A percentile compares a stretch with the other conserved stretches of the same genome.
Conservation (phyloP, 176 grass and related monocot genomes). For the Oryza punctata region DNA sequence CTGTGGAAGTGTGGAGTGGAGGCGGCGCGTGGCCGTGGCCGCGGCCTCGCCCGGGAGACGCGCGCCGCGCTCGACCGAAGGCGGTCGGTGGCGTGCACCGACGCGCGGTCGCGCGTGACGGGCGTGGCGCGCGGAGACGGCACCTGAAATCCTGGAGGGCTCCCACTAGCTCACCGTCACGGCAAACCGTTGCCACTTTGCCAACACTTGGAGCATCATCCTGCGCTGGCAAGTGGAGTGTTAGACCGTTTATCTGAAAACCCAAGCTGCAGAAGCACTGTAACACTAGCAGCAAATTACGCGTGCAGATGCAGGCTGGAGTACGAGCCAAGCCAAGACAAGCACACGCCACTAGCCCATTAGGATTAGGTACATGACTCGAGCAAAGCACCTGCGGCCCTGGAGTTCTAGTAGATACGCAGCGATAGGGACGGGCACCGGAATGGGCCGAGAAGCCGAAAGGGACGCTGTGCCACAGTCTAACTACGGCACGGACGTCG, state of each 20-base stretch:
- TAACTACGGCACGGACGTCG: conserved; percentile 4
- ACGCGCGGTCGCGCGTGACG: no score
- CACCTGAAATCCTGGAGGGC: background rate
- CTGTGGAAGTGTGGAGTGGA: background rate
- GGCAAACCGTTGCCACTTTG: background rate
- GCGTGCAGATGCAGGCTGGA: background rate
- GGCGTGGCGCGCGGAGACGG: background rate
- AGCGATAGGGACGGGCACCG: background rate
- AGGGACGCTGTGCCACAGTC: background rate
- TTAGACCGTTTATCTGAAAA: background rate
- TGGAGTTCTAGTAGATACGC: background rate
- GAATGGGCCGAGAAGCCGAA: background rate
- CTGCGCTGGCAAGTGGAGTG: background rate
- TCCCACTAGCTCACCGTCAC: background rate
- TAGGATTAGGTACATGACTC: background rate
- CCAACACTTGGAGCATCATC: background rate
- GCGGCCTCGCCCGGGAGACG: background rate
- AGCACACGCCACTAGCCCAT: background rate
- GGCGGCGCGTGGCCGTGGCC: background rate
- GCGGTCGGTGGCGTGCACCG: background rate
- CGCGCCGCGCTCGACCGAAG: no score
- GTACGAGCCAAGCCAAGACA: no score
- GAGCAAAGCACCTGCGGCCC: background rate
- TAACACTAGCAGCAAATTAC: background rate
- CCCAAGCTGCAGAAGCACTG: background rate